Conservation (phyloP, 768 basidiomycete species). For the Amanita polypyramis region DNA sequence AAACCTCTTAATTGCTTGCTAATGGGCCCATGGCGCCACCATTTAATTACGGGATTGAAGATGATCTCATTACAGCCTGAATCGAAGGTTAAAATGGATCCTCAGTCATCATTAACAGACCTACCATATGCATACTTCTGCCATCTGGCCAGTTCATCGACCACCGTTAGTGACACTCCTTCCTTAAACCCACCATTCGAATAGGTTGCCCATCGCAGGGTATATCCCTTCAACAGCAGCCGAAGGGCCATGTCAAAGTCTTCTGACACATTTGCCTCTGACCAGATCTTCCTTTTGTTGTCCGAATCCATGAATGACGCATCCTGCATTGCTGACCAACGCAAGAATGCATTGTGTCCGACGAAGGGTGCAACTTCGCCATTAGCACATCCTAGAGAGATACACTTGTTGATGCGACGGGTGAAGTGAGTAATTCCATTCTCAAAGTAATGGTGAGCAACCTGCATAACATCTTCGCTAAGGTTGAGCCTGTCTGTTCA, state of each 20-base stretch:
- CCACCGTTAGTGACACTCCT: constrained; percentile 76
- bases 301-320: constrained; percentile 66
- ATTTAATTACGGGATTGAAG: constrained; percentile 72
- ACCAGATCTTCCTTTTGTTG: constrained; percentile 60
- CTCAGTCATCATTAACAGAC: constrained; percentile 8
- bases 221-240: constrained; percentile 59
- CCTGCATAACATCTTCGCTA: constrained; percentile 68
- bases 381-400: constrained; percentile 69
- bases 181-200: constrained; percentile 81
- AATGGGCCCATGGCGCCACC: constrained; percentile 74
- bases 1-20: constrained; percentile 64
- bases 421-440: constrained; percentile 89
- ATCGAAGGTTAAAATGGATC: constrained; percentile 6
- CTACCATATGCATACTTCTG: constrained; percentile 61
- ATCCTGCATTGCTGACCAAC: constrained; percentile 84
- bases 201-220: constrained; percentile 78
- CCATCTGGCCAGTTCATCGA: constrained; percentile 87
- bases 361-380: constrained; percentile 80
- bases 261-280: constrained; percentile 69
- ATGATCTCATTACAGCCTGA: constrained; percentile 64
- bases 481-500: neutral
- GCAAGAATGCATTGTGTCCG: constrained; percentile 79
- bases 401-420: constrained; percentile 75
- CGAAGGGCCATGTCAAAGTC: constrained; percentile 73
- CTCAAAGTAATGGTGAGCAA: constrained; percentile 82